These are phyloP conservation scores for Capsella bursapastoris DNA, from an alignment of 345 rosid genomes.

Conservation along the genomic window DNA sequence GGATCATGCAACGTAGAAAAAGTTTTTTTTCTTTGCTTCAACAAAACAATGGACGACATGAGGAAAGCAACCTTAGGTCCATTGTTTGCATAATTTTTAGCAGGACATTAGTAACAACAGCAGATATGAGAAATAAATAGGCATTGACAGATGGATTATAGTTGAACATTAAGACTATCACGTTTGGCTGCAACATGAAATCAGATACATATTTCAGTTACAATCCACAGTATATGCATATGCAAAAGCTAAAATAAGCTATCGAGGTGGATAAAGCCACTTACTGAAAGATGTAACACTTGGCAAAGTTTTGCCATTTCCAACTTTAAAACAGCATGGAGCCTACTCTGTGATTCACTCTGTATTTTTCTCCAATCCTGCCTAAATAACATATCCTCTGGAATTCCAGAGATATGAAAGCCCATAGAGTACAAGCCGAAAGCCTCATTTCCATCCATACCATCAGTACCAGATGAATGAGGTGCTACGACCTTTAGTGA, in stretches of 20 bases:
- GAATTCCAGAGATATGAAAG: slow-evolving; percentile 41
- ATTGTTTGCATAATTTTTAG: neutral
- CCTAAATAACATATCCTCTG: slow-evolving; percentile 45
- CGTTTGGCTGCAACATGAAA: slow-evolving; percentile 27
- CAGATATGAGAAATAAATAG: neutral
- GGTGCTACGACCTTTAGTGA: slow-evolving; percentile 40
- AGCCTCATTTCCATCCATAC: slow-evolving; percentile 29
- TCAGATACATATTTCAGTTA: slow-evolving; percentile 14
- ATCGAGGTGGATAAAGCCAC: slow-evolving; percentile 37
- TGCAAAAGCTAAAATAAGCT: slow-evolving; percentile 31
- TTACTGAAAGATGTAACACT: slow-evolving; percentile 67
- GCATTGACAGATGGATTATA: neutral
- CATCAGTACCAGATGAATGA: slow-evolving; percentile 31
- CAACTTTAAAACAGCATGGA: slow-evolving; percentile 64
- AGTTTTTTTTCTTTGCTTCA: slow-evolving; percentile 8
- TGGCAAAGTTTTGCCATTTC: slow-evolving; percentile 68
- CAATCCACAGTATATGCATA: neutral
- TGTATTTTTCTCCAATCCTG: slow-evolving; percentile 45
- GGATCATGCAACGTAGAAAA: slow-evolving; percentile 26
- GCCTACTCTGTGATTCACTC: slow-evolving; percentile 63
- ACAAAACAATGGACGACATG: slow-evolving; percentile 13
- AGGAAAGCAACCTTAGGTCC: neutral
- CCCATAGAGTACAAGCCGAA: slow-evolving; percentile 30
- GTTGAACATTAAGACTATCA: slow-evolving; percentile 6
- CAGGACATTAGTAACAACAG: slow-evolving; percentile 6